phyloP scores from a whole-genome alignment of 257 asterid genomes.

The Buddleja alternifolia region DNA sequence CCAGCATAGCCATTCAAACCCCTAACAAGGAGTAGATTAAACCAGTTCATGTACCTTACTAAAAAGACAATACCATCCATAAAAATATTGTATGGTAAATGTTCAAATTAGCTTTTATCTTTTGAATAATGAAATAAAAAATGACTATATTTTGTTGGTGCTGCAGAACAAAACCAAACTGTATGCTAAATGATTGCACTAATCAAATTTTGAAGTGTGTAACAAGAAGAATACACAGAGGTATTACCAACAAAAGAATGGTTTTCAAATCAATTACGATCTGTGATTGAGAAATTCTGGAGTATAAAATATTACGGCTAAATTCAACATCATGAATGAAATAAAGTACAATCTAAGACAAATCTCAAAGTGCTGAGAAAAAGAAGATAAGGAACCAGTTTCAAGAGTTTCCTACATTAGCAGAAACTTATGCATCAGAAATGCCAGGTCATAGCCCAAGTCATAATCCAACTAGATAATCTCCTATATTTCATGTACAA shows the following conservation, averaged over 20 bases:
- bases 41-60: slow-evolving; percentile 9
- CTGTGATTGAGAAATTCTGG: slow-evolving; percentile 10
- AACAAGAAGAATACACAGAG: slow-evolving; percentile 1
- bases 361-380: slow-evolving; percentile 1
- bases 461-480: slow-evolving; percentile 15
- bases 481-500: slow-evolving; percentile 6
- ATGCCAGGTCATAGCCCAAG: slow-evolving; percentile 5
- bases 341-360: not conserved
- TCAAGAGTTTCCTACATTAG: not conserved
- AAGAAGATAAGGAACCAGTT: slow-evolving; percentile 8
- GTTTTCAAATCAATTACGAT: not conserved
- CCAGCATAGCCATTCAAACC: slow-evolving; percentile 64
- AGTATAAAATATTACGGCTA: not conserved
- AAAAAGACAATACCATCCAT: not conserved
- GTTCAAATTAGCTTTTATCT: slow-evolving; percentile 23
- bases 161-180: slow-evolving; percentile 18
- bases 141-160: slow-evolving; percentile 24
- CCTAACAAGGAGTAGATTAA: slow-evolving; percentile 41
- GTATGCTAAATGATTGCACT: slow-evolving; percentile 11
- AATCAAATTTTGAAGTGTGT: not conserved
- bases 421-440: slow-evolving; percentile 6
- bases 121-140: slow-evolving; percentile 1
- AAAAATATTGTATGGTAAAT: slow-evolving; percentile 15
- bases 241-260: not conserved
- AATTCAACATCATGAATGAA: not conserved